Evolutionary conservation across 805 yeast genomes (phyloP), one percentile per base, ranked within the genome.

Genomic region (Yarrowia yakushimensis): DNA sequence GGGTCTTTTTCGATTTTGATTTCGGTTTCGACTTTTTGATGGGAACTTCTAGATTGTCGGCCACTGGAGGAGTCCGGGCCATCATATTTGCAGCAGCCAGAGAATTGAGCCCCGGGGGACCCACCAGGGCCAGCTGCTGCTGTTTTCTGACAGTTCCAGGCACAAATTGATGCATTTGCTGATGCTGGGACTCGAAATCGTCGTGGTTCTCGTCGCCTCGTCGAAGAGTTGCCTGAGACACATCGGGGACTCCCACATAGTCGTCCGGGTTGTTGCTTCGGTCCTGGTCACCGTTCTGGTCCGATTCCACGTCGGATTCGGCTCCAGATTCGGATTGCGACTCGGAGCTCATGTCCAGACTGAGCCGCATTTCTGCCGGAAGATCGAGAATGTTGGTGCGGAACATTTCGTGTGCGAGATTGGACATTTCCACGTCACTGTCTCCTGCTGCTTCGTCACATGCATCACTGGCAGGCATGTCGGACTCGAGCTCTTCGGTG

Each of bases 381-480:
- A 55, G 27, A 22, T 55, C 61, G 25, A 55, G 36, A 25, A 55
- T 39, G 48, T 55, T 55, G 46, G 61, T 41, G 2, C 36, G 37
- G 48, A 39, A 55, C 61, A 55, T 55, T 39, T 55, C 37, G 22
- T 55, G 36, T 3, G 61, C 61, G n/a, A 55, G 37, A 15, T 55
- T 13, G n/a, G 46, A 39, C 46, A 55, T 55, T 30, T 55, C 61
- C 2, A 31, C 31, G 15, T 55, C 61, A 39, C 46, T 39, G 17
- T 41, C 61, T n/a, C 37, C 46, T 10, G 23, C 39, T 3, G 27
- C 48, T 2, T 39, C 61, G 15, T 55, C 61, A 7, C 30, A 4
- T 3, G 11, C 30, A 17, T 48, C 55, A 7, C 55, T 48, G 39
- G 39, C 55, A 12, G 43, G 59, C 42, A 52, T 52, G 17, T 52